Percentiles rank a stretch among this genome's conserved stretches.
phyloP scores from a whole-genome alignment of 2,329 filamentous ascomycete genomes.

The Gnomoniopsis smithogilvyi region DNA sequence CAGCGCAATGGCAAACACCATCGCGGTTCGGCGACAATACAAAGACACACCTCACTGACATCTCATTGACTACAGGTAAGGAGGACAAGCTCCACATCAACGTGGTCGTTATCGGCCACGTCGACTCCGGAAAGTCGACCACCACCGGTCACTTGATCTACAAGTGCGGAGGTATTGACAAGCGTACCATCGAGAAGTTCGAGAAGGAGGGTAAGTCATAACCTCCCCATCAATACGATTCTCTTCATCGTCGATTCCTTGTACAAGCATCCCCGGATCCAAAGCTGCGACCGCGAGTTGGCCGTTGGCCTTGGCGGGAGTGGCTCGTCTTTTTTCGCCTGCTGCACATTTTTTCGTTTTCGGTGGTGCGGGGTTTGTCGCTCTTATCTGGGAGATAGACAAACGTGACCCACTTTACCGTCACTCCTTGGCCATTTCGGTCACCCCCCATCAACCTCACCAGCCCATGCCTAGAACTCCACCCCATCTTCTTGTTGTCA shows the following conservation, averaged over 20 bases:
- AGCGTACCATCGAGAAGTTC: constrained; percentile 99
- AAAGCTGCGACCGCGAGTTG: neutral
- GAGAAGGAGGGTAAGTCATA: constrained; percentile 77
- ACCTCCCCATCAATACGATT: neutral
- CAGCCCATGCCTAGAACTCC: neutral
- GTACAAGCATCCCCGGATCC: no score
- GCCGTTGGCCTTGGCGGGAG: neutral
- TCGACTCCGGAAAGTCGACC: constrained; percentile 99
- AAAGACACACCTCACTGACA: neutral
- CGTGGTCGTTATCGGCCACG: constrained; percentile 65
- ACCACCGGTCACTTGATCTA: constrained; percentile 97
- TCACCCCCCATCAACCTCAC: neutral
- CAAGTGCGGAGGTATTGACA: constrained; percentile 99
- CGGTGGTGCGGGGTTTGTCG: constrained; percentile 17
- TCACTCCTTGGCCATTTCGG: neutral
- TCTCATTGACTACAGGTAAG: constrained; percentile 50
- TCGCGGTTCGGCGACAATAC: neutral
- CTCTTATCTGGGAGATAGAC: constrained; percentile 12
- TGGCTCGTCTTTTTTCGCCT: constrained; percentile 18
- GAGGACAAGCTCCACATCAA: constrained; percentile 95
- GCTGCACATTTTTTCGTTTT: constrained; percentile 18
- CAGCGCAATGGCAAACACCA: neutral
- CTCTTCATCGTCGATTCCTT: neutral
- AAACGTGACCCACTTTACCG: constrained; percentile 5
- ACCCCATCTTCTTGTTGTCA: neutral